Evolutionary conservation across 768 basidiomycete genomes (phyloP), one percentile per base, ranked within the genome.

Genomic region (Auricularia sp.): DNA sequence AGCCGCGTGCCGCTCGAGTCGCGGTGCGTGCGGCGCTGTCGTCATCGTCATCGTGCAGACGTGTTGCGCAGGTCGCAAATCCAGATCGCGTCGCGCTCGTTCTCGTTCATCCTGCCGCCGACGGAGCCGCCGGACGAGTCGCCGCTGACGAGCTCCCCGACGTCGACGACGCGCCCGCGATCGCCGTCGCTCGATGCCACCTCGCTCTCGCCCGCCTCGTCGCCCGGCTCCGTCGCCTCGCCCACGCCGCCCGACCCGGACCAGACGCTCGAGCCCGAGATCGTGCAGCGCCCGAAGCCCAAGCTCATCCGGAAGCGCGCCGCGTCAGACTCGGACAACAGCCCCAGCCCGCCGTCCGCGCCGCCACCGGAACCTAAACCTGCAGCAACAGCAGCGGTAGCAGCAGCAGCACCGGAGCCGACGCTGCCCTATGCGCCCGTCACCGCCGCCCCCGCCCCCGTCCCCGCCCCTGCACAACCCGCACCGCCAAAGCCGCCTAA

Each of bases 1-100:
- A 88, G 89, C 66, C 85, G 87, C 66, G 89, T 94, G n/a, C 84
- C 90, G 36, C 78, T 99, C 24, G 81, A 87, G 44, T 92, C 94
- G 74, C 83, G 92, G 96, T 94, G 65, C 62, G 80, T 75, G 74
- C 83, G 92, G 96, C 93, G 65, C 62, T 80, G 75, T 34, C 59
- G 5, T 42, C 39, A 14, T 14, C 39, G 8, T 37, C 24, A 8
- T 24, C 66, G 63, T 67, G 3, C 66, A 29, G 24, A 6, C 18
- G 62, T 47, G 61, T 67, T 71, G 45, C 70, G 35, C 71, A 94
- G 94, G 73, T 94, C 94, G 64, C 91, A 92, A 77, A 92, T 97
- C 66, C 94, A 98, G 79, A 98, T 99, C 71, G 92, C 96, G 24
- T 94, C 96, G 35, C 88, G 96, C 66, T 94, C 92, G 33, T 99